These are phyloP conservation scores for Chalciporus piperatus DNA, from an alignment of 768 basidiomycete genomes.

Conservation along the genomic window DNA sequence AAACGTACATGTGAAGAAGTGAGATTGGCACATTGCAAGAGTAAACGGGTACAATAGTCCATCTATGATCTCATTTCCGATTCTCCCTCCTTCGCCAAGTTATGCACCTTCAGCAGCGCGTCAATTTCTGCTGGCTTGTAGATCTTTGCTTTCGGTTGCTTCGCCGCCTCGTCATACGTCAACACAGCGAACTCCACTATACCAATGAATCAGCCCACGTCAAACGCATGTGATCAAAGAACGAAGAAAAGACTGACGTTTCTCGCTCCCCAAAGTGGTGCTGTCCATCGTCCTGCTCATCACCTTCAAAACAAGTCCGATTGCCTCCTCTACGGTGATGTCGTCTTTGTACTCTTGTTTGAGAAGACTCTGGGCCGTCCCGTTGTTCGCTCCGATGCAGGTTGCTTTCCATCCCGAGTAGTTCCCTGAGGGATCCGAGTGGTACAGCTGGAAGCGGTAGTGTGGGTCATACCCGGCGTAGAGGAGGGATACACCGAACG, in stretches of 20 bases:
- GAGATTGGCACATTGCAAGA: background rate
- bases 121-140: constrained; percentile 89
- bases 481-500: constrained; percentile 95
- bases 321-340: constrained; percentile 85
- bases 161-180: constrained; percentile 74
- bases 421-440: constrained; percentile 97
- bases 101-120: constrained; percentile 71
- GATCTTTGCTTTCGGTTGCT: constrained; percentile 86
- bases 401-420: constrained; percentile 99
- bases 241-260: constrained; percentile 54
- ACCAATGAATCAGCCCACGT: background rate
- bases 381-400: constrained; percentile 97
- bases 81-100: constrained; percentile 84
- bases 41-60: constrained; percentile 10
- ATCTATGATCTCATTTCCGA: constrained; percentile 67
- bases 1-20: background rate
- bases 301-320: constrained; percentile 85
- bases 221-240: background rate
- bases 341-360: constrained; percentile 99
- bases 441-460: constrained; percentile 96
- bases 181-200: constrained; percentile 96
- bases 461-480: constrained; percentile 97
- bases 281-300: constrained; percentile 99
- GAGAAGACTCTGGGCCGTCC: constrained; percentile 89
- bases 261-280: constrained; percentile 94